Percentiles rank a stretch among this genome's conserved stretches.
Evolutionary conservation across 176 grass and related monocot species (phyloP).

Genomic region (Oryza glumipatula): DNA sequence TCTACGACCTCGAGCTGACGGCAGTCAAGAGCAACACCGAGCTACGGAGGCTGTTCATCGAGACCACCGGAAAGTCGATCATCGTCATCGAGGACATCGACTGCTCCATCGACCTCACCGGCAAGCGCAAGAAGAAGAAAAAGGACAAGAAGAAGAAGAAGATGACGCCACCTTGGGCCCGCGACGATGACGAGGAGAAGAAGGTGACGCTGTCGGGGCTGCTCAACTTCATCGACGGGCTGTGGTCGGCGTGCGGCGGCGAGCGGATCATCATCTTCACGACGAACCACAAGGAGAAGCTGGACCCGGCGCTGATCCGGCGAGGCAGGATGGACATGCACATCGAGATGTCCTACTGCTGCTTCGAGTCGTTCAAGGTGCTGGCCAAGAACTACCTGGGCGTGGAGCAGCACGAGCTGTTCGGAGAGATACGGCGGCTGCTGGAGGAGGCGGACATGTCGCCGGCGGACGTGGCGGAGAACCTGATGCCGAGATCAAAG

Average conservation of each 20-base stretch:
- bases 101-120: conserved; percentile 69
- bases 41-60: conserved; percentile 74
- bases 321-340: conserved; percentile 74
- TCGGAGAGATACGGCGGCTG: conserved; percentile 11
- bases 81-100: conserved; percentile 78
- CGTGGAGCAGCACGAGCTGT: conserved; percentile 36
- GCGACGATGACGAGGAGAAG: background rate
- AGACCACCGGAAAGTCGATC: conserved; percentile 70
- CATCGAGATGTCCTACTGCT: conserved; percentile 60
- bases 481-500: conserved; percentile 41
- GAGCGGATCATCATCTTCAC: conserved; percentile 67
- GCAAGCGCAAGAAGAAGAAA: conserved; percentile 51
- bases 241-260: conserved; percentile 62
- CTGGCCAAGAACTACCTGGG: conserved; percentile 56
- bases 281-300: conserved; percentile 64
- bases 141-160: background rate
- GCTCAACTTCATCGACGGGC: conserved; percentile 67
- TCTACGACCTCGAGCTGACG: conserved; percentile 73
- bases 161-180: background rate
- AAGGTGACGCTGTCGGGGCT: conserved; percentile 57
- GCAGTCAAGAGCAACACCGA: conserved; percentile 71
- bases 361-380: conserved; percentile 58
- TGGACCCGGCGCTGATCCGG: conserved; percentile 62
- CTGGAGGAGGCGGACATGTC: conserved; percentile 56
- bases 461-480: conserved; percentile 70